Percentiles rank a stretch among this genome's conserved stretches.
Evolutionary conservation across 2,329 filamentous ascomycete genomes (phyloP).

Genomic region (Aspergillus felis): DNA sequence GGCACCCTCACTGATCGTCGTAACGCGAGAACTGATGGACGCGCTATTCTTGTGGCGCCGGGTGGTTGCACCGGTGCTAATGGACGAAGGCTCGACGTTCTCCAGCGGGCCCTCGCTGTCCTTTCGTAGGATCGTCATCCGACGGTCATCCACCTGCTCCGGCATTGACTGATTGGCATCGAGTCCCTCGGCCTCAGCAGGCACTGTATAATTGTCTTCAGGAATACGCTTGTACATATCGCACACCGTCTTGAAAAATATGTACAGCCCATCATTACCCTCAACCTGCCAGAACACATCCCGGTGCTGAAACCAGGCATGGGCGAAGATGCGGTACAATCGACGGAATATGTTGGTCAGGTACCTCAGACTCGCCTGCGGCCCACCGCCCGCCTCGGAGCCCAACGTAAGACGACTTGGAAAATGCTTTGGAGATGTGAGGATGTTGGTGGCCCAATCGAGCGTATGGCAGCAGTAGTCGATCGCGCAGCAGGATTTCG

Average conservation of each 20-base stretch:
- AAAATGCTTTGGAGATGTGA: conserved; percentile 93
- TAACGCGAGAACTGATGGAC: conserved; percentile 72
- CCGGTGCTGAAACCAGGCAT: conserved; percentile 97
- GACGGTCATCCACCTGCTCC: conserved; percentile 25
- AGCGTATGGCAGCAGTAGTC: conserved; percentile 99
- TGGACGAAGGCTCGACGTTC: conserved; percentile 43
- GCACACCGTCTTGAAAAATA: conserved; percentile 96
- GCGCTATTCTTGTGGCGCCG: conserved; percentile 79
- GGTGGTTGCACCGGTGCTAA: conserved; percentile 64
- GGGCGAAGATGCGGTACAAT: conserved; percentile 93
- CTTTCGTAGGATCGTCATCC: conserved; percentile 36
- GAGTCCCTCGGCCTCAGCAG: conserved; percentile 83
- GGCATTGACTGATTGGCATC: conserved; percentile 45
- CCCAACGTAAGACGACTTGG: conserved; percentile 72
- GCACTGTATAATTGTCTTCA: conserved; percentile 92
- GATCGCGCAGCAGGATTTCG: conserved; percentile 95
- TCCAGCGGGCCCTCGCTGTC: conserved; percentile 23
- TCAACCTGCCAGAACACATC: conserved; percentile 95
- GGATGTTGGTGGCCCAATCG: conserved; percentile 92
- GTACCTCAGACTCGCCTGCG: conserved; percentile 54
- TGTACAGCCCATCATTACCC: conserved; percentile 82
- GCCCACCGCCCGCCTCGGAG: conserved; percentile 39
- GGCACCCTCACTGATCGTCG: conserved; percentile 76
- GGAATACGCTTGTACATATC: conserved; percentile 86
- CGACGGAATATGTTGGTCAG: conserved; percentile 92